These are phyloP conservation scores for Aspergillus fumigatiaffinis DNA, from an alignment of 2,329 filamentous ascomycete species.

Conservation along the genomic window DNA sequence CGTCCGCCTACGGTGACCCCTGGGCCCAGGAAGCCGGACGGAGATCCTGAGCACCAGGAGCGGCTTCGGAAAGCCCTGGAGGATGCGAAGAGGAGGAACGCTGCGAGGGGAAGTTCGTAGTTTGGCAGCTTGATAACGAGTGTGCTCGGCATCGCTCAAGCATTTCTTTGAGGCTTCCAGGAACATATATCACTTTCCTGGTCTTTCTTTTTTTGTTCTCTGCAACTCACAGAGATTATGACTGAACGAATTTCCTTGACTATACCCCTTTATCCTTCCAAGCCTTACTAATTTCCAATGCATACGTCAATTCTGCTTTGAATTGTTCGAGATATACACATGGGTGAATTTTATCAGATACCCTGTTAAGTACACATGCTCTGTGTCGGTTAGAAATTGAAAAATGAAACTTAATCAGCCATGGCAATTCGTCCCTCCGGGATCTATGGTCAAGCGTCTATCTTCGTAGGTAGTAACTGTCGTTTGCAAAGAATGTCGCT, in stretches of 20 bases:
- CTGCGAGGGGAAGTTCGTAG: slow-evolving; percentile 24
- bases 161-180: not conserved
- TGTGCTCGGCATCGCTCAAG: not conserved
- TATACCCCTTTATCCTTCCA: slow-evolving; percentile 2
- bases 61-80: slow-evolving; percentile 50
- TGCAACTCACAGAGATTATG: slow-evolving; percentile 5
- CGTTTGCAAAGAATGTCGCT: not conserved
- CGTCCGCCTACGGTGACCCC: slow-evolving; percentile 23
- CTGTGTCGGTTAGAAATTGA: not conserved
- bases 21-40: slow-evolving; percentile 15
- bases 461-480: not conserved
- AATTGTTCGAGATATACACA: not conserved
- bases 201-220: slow-evolving; percentile 1
- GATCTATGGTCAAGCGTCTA: not conserved
- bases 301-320: not conserved
- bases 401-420: not conserved
- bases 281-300: not conserved
- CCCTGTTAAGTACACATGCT: not conserved
- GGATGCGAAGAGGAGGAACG: slow-evolving; percentile 53
- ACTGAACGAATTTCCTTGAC: slow-evolving; percentile 18
- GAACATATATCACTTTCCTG: not conserved
- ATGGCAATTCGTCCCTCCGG: not conserved
- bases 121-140: not conserved
- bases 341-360: not conserved
- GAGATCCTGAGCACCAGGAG: slow-evolving; percentile 43